Conservation (phyloP, 2,329 filamentous ascomycete genomes). For the Ceratocystis destructans region DNA sequence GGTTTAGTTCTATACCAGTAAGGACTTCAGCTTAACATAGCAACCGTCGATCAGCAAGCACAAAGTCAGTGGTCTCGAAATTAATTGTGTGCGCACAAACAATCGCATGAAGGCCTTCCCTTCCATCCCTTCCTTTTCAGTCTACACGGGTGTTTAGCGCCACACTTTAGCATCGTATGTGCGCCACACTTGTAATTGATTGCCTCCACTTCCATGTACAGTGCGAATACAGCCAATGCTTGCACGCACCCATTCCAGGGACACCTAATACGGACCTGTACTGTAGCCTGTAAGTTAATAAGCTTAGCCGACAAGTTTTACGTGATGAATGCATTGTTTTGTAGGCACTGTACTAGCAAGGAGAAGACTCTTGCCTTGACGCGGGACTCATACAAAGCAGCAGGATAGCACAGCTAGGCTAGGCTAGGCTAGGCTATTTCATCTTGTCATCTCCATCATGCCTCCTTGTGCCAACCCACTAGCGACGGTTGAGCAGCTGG, state of each 20-base stretch:
- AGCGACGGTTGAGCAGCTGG: constrained; percentile 57
- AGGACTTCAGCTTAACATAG: not conserved
- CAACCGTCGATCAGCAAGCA: not conserved
- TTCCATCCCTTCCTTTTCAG: not conserved
- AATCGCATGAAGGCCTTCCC: not conserved
- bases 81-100: not conserved
- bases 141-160: not conserved
- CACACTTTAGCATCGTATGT: not conserved
- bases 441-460: constrained; percentile 9
- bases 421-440: not conserved
- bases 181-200: not conserved
- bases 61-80: not conserved
- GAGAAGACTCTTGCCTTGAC: not conserved
- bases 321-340: not conserved
- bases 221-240: not conserved
- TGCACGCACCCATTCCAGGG: not conserved
- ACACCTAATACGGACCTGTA: not conserved
- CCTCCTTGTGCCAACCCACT: constrained; percentile 49
- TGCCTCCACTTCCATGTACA: not conserved
- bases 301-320: not conserved
- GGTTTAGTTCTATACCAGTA: not conserved
- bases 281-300: not conserved
- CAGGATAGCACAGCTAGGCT: not conserved
- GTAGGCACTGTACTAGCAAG: not conserved
- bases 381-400: not conserved